Percentiles rank a stretch among this genome's conserved stretches.
phyloP scores from a whole-genome alignment of 208 protist genomes.

The Crithidia expoeki region DNA sequence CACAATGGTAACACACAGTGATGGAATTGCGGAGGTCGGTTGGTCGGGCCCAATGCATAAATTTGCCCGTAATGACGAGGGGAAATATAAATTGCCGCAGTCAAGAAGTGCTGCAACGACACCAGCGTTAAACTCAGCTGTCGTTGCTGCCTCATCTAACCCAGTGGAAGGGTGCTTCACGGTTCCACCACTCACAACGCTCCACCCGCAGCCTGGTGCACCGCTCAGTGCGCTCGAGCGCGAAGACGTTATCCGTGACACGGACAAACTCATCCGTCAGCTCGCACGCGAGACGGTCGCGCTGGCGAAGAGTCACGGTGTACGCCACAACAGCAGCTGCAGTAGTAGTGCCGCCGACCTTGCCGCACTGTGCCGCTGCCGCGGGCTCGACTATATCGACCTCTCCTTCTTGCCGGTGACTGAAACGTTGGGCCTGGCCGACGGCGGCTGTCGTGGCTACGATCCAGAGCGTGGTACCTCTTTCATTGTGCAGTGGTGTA shows the following conservation, averaged over 20 bases:
- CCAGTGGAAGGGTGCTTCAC: no score
- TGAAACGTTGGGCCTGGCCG: constrained; percentile 31
- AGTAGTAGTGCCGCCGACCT: no score
- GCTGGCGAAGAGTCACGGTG: constrained; percentile 25
- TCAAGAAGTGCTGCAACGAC: neutral
- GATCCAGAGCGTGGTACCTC: constrained; percentile 5
- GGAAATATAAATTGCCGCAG: neutral
- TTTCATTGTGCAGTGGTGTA: constrained; percentile 44
- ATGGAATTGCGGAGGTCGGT: neutral
- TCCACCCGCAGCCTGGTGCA: neutral
- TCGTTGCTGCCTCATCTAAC: no score
- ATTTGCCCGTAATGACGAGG: neutral
- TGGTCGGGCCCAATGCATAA: constrained; percentile 43
- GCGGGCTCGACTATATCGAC: constrained; percentile 63
- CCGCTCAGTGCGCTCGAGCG: constrained; percentile 15
- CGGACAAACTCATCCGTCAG: constrained; percentile 30
- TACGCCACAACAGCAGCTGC: constrained; percentile 6
- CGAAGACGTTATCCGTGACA: constrained; percentile 31
- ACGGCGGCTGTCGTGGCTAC: constrained; percentile 32
- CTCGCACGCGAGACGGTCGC: constrained; percentile 28
- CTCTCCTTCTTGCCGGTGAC: constrained; percentile 51
- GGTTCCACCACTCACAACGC: neutral
- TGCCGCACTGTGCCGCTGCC: constrained; percentile 44
- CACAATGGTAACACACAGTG: neutral
- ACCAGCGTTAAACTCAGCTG: no score